Percentiles rank a stretch among this genome's conserved stretches.
Evolutionary conservation across 2,329 filamentous ascomycete genomes (phyloP).

Genomic region (Aspergillus fijiensis): DNA sequence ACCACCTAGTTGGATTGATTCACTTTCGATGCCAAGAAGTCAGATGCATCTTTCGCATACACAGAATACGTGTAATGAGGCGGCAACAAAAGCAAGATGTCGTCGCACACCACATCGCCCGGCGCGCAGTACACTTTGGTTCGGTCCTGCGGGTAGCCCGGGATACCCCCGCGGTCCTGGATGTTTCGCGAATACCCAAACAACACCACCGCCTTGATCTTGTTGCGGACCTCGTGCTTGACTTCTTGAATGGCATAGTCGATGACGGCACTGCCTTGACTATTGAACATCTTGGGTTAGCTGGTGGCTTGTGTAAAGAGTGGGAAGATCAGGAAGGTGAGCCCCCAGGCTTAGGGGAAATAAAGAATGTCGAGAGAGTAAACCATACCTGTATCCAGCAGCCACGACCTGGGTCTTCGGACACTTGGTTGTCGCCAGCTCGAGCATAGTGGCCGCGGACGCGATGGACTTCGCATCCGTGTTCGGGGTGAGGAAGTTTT

Average conservation of each 20-base stretch:
- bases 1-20: background rate
- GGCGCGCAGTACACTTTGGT: constrained; percentile 20
- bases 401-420: constrained; percentile 46
- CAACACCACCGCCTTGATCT: constrained; percentile 43
- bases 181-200: constrained; percentile 37
- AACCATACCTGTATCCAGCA: constrained; percentile 44
- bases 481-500: constrained; percentile 42
- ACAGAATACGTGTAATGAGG: constrained; percentile 18
- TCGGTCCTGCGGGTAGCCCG: constrained; percentile 19
- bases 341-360: background rate
- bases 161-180: constrained; percentile 19
- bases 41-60: constrained; percentile 15
- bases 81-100: constrained; percentile 18
- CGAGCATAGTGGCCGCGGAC: constrained; percentile 44
- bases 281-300: constrained; percentile 12
- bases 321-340: background rate
- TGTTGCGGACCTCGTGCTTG: constrained; percentile 18
- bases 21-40: constrained; percentile 15
- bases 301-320: background rate
- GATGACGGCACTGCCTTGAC: constrained; percentile 48
- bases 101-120: constrained; percentile 20
- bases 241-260: constrained; percentile 42
- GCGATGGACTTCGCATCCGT: constrained; percentile 38
- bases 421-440: constrained; percentile 45
- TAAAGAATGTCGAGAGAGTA: background rate